These are phyloP conservation scores for Emericellopsis atlantica DNA, from an alignment of 2,329 filamentous ascomycete genomes.

Conservation along the genomic window DNA sequence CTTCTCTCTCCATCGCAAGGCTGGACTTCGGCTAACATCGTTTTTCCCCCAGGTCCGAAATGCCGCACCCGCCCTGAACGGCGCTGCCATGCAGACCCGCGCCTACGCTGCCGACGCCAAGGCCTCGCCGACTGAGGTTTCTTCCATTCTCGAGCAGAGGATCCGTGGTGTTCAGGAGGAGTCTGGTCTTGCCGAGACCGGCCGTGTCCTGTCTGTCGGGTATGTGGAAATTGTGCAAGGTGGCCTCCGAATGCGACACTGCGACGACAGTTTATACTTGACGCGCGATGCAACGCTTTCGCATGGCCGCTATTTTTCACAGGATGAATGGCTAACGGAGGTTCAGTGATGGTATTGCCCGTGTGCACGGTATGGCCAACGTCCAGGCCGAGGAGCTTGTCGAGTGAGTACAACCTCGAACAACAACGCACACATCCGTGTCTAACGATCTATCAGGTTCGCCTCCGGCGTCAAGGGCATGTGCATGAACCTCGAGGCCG, in stretches of 20 bases:
- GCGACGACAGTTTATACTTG: constrained; percentile 3
- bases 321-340: constrained; percentile 12
- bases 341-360: constrained; percentile 96
- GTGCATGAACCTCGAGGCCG: constrained; percentile 99
- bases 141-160: constrained; percentile 97
- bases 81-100: constrained; percentile 60
- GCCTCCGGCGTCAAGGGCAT: constrained; percentile 99
- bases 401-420: constrained; percentile 48
- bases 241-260: constrained; percentile 2
- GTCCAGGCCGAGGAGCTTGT: constrained; percentile 99
- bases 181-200: constrained; percentile 91
- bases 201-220: constrained; percentile 97
- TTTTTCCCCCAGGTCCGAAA: constrained; percentile 64
- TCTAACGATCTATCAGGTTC: constrained; percentile 49
- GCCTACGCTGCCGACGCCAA: constrained; percentile 89
- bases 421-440: not conserved
- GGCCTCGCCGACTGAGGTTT: constrained; percentile 94
- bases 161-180: constrained; percentile 98
- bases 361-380: constrained; percentile 99
- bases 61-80: constrained; percentile 68
- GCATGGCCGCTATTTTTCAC: not conserved
- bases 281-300: not conserved
- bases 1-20: constrained; percentile 7
- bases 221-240: constrained; percentile 43
- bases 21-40: constrained; percentile 41